Base-by-base conservation (phyloP, 139 green algal genomes). In the Pseudopediastrum boryanum region DNA sequence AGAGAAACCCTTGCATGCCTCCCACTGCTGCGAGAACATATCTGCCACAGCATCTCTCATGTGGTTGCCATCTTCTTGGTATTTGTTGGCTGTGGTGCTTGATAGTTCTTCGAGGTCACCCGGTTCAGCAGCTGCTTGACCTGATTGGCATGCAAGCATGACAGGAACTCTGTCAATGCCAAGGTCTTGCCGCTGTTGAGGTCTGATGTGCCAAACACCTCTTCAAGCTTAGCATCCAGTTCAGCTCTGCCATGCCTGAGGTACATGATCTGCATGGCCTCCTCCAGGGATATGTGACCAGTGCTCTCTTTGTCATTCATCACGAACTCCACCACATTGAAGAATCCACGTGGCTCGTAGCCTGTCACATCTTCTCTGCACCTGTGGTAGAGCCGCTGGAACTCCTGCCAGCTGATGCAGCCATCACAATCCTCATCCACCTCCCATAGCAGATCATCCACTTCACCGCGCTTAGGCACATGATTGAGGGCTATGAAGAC, bases 371-470 rank as follows among this genome's bases (percentile, higher is more conserved):
- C 92, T 31, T 93, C 83, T 13, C 89, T 64, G 84, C 93, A 97
- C 54, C 95, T 84, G 25, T 94, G 88, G 77, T 97, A 97, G 83
- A 97, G 92, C n/a, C 84, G 85, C 77, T 95, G 91, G 75, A 98
- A 98, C 81, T 98, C 95, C 16, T 80, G 54, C 80, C 88, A 90
- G 73, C 69, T 86, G 31, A 94, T 79, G 59, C 78, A 85, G 43
- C 86, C 86, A 70, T 95, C 95, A 82, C 93, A 97, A 83, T 98
- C 95, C 82, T 98, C 95, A 69, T 98, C 95, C n/a, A 97, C 94
- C 79, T 98, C 95, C 95, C 95, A 98, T 64, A 98, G 97, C 86
- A 98, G 97, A 86, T 98, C 93, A 63, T 97, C 91, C 25, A 97
- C 85, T 42, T 98, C 95, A 2, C 85, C 79, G 39, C 92, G 87